Base-by-base conservation (phyloP, 306 rosid genomes). In the Fragaria vesca region DNA sequence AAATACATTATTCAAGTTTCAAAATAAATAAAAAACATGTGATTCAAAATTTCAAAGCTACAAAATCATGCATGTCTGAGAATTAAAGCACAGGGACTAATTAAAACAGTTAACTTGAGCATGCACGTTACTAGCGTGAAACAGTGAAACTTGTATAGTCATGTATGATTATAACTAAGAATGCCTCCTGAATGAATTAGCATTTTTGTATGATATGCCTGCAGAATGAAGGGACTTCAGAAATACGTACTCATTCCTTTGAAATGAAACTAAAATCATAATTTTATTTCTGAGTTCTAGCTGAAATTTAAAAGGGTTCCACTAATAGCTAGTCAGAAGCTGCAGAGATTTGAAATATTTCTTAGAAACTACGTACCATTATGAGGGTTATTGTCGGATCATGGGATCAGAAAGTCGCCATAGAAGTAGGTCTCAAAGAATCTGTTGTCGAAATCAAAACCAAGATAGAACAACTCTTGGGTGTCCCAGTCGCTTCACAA, bases 381-480 rank as follows among this genome's bases (percentile, higher is more conserved):
- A 89, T 86, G 93, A 87, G 76, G 74, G 80, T 91, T 18, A 66
- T 76, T 61, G 81, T 92, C 40, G 80, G 75, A 15, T 75, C 91
- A 32, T 46, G 85, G 72, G 75, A 80, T 30, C 84, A 69, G 40
- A 88, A 91, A 50, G 81, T 91, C 72, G 46, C 57, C 82, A 67
- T 92, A 54, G 93, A 95, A 73, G 86, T 90, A 4, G 85, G 86
- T 40, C 40, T 58, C 76, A 83, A 87, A 86, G 98, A 91, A 81
- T 81, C 84, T 38, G 89, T 95, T 18, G 43, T 76, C 11, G 92
- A 86, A 34, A 87, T 95, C 85, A 92, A 95, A 75, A 84, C 77
- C 71, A 89, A 89, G 83, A 92, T 92, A 72, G 90, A 91, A 80
- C 93, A 95, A 80, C 72, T 86, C 66, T 66, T 88, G 74, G 89